A percentile compares a stretch with the other conserved stretches of the same genome.
These are phyloP conservation scores for grape (Vitis vinifera) DNA, from an alignment of 164 flowering plant genomes.

Conservation along the genomic window DNA sequence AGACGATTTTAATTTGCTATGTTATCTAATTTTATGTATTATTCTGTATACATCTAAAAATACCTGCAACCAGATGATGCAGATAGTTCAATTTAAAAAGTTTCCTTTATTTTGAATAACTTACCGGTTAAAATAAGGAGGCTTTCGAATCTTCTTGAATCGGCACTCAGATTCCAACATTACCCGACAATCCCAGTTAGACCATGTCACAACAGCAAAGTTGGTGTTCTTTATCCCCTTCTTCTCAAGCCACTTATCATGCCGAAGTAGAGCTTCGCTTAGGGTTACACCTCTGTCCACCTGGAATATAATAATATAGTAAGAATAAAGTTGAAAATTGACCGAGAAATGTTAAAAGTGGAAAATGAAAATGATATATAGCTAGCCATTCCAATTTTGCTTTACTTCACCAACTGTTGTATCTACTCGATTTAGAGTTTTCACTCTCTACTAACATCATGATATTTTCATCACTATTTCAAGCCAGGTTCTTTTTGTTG, in stretches of 20 bases:
- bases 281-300: constrained; percentile 91
- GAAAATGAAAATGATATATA: not conserved
- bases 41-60: no score
- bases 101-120: not conserved
- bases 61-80: not conserved
- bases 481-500: no score
- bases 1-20: not conserved
- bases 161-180: constrained; percentile 98
- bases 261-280: constrained; percentile 86
- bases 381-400: no score
- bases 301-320: constrained; percentile 30
- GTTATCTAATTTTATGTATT: no score
- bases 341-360: not conserved
- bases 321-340: not conserved
- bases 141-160: constrained; percentile 82
- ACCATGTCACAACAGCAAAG: constrained; percentile 97
- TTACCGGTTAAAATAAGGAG: constrained; percentile 91
- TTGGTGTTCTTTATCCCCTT: constrained; percentile 81
- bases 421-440: no score
- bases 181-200: constrained; percentile 94
- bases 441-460: no score
- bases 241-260: constrained; percentile 93
- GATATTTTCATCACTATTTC: no score
- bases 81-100: constrained; percentile 1
- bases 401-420: no score